A percentile compares a stretch with the other conserved stretches of the same genome.
Conservation (phyloP, 768 basidiomycete genomes). For the Chalciporus pseudorubinellus region DNA sequence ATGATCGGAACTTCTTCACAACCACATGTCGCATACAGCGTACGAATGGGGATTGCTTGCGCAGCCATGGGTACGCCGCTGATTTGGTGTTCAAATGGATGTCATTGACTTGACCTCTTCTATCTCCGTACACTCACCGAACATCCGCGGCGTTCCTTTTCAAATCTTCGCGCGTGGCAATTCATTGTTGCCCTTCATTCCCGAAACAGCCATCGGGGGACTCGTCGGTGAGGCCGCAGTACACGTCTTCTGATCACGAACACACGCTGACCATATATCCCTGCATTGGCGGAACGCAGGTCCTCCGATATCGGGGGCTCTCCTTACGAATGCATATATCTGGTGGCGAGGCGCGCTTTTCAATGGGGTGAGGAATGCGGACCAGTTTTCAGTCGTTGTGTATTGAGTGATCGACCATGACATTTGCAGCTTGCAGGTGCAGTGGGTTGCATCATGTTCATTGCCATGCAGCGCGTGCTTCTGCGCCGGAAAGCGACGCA, state of each 20-base stretch:
- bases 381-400: not conserved
- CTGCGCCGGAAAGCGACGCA: not conserved
- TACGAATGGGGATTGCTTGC: slow-evolving; percentile 51
- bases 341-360: slow-evolving; percentile 64
- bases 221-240: slow-evolving; percentile 16
- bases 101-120: not conserved
- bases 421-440: slow-evolving; percentile 16
- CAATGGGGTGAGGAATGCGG: slow-evolving; percentile 36
- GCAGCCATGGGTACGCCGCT: slow-evolving; percentile 40
- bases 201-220: slow-evolving; percentile 21
- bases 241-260: not conserved
- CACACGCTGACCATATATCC: slow-evolving; percentile 13
- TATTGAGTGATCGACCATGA: not conserved
- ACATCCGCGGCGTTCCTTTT: not conserved
- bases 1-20: not conserved
- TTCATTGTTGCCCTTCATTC: too few species aligned
- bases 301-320: slow-evolving; percentile 56
- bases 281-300: slow-evolving; percentile 37
- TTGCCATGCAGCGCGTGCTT: slow-evolving; percentile 27
- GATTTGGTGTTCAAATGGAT: not conserved
- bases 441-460: slow-evolving; percentile 25
- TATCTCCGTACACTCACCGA: not conserved
- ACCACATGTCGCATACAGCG: slow-evolving; percentile 16
- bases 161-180: not conserved
- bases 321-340: slow-evolving; percentile 47